Base-by-base conservation (phyloP, 257 asterid genomes). In the Solanum etuberosum region DNA sequence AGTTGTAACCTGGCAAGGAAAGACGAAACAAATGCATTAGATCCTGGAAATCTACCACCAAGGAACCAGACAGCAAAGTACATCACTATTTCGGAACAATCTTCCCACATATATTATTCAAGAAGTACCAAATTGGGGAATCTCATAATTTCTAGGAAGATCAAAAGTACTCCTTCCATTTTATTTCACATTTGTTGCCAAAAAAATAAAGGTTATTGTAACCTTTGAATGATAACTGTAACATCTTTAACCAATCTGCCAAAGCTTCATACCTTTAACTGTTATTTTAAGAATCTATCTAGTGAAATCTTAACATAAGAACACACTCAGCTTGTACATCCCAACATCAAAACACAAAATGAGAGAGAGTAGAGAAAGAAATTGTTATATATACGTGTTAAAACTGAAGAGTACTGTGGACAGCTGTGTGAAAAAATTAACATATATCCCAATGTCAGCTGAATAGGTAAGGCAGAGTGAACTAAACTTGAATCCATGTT, bases 1-100 rank as follows among this genome's bases (percentile, higher is more conserved):
- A 73, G 96, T 92, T 57, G 90, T 89, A 85, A 93, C 93, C 98
- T 93, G 87, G 43, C 57, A 16, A 76, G 76, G 86, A 70, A 86
- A 65, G 72, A 37, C 80, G 18, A 87, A 83, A 31, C 85, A 89
- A 9, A 61, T 84, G 18, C 82, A 31, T 57, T 72, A 63, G 80
- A 84, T 67, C 85, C 20, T 59, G 85, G 43, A 86, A 18, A 70
- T 27, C n/a, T 76, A 83, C 54, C 37, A 77, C 67, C 67, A 80
- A 74, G 29, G 67, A 80, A 80, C 67, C 67, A 43, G 42, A 32
- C 23, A 83, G 23, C 20, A 83, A 42, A 72, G 46, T 10, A 35
- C 12, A 35, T 72, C 81, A 72, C 43, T 18, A 71, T 32, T 18
- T 23, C n/a, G 16, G 40, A 46, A 82, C 85, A 31, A 18, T 20